Base-by-base conservation (phyloP, 2,329 filamentous ascomycete species). In the Hypocreales sp. region DNA sequence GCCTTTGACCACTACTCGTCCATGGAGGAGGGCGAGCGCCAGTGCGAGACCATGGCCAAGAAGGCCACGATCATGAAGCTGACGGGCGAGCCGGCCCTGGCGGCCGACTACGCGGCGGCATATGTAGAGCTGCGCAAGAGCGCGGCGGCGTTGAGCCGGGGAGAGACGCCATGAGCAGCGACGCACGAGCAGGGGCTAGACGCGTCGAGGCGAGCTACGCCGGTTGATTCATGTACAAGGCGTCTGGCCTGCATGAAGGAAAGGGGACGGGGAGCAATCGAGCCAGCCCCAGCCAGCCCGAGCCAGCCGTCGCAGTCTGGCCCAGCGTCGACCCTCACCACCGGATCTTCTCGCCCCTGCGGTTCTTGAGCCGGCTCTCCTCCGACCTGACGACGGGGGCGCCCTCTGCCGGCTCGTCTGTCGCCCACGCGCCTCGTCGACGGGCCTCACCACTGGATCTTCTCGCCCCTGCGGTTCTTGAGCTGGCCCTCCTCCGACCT, bases 401-500 rank as follows among this genome's bases (percentile, higher is more conserved):
- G 4, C 31, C 36, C 8, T 47, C 51, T 0, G 32, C 35, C 2
- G 37, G 29, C 16, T 52, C 33, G 26, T 94, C 94, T 1, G 86
- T 93, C 1, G 87, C 86, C 83, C 87, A 98, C 12, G 94, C 72
- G 34, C 72, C n/a, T n/a, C n/a, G n/a, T n/a, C n/a, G n/a, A n/a
- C n/a, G n/a, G n/a, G n/a, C n/a, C n/a, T n/a, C 26, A 53, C 55
- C 55, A 58, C n/a, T 47, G 41, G 7, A 58, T 46, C 16, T 37
- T 50, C 28, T 55, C 38, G 5, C 55, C 55, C 22, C 46, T 50
- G 29, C 42, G 47, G 18, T 55, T 57, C 37, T 45, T 52, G 15
- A 58, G 29, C 22, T 43, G 42, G 14, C 46, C 44, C 5, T 38
- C 35, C 3, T 42, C 42, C 18, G 15, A 29, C 23, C 34, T 34